Conservation (phyloP, 129 eudicot species). For the Oenanthe sinensis region DNA sequence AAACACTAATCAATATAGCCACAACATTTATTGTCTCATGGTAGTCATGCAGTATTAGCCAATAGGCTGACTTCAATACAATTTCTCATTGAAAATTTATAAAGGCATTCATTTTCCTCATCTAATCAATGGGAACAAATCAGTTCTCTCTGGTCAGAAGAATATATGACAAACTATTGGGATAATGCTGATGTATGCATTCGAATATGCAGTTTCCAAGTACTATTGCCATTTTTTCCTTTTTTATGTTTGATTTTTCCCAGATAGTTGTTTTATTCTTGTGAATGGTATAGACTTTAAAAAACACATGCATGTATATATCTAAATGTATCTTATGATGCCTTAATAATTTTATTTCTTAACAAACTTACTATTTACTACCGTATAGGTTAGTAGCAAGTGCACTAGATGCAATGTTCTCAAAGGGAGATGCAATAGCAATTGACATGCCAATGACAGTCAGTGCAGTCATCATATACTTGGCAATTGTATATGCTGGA, state of each 20-base stretch:
- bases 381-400: conserved; percentile 69
- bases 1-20: not conserved
- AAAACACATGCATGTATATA: too few species aligned
- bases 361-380: not conserved
- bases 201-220: not conserved
- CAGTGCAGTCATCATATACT: conserved; percentile 77
- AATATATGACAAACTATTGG: not conserved
- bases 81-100: not conserved
- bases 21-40: not conserved
- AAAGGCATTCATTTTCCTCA: not conserved
- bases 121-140: not conserved
- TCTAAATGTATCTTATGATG: not conserved
- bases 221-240: not conserved
- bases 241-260: too few species aligned
- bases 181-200: not conserved
- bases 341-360: not conserved
- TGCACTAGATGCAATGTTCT: conserved; percentile 53
- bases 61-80: not conserved
- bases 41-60: not conserved
- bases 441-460: conserved; percentile 98
- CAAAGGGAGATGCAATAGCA: conserved; percentile 84
- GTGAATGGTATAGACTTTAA: too few species aligned
- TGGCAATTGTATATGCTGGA: conserved; percentile 77
- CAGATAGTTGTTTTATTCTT: too few species aligned
- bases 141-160: not conserved